These are phyloP conservation scores for Eucalyptus grandis DNA, from an alignment of 345 rosid species.

Conservation along the genomic window DNA sequence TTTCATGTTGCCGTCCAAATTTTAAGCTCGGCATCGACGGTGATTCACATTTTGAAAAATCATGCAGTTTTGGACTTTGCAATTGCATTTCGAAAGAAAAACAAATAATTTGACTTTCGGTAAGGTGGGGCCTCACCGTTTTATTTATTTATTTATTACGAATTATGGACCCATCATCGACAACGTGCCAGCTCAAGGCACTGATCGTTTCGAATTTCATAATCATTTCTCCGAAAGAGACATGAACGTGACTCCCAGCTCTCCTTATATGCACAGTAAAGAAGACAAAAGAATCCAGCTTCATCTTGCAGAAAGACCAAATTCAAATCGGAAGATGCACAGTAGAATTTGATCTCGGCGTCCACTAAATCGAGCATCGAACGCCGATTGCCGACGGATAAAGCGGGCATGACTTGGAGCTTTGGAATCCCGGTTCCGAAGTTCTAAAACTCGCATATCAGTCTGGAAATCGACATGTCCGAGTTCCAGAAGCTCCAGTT, in stretches of 20 bases:
- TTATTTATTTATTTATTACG: neutral
- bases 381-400: neutral
- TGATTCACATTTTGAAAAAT: neutral
- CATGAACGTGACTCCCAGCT: neutral
- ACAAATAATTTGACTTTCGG: neutral
- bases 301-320: neutral
- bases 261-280: neutral
- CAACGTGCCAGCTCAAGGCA: neutral
- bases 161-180: neutral
- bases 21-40: neutral
- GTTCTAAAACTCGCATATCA: neutral
- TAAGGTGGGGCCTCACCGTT: neutral
- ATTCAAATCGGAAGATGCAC: neutral
- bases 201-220: neutral
- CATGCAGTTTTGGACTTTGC: neutral
- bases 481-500: neutral
- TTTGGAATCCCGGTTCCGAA: neutral
- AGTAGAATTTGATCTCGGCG: neutral
- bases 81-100: neutral
- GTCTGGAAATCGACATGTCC: neutral
- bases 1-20: neutral
- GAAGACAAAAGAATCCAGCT: neutral
- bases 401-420: neutral
- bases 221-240: neutral
- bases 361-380: neutral